Conservation (phyloP, 2,329 filamentous ascomycete genomes). For the Microdochium nivale region DNA sequence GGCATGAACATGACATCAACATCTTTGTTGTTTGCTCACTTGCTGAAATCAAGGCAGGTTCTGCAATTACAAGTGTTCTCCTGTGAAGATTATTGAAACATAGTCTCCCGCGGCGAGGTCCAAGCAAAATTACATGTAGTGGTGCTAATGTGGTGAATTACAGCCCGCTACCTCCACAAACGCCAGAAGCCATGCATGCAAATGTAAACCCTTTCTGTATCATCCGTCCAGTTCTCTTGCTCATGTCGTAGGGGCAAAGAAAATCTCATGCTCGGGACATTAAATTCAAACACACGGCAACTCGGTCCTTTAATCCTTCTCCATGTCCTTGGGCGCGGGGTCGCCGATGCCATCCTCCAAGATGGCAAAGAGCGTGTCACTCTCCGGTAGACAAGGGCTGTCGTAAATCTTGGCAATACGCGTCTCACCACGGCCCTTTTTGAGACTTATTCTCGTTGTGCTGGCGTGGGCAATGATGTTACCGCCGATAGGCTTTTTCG, state of each 20-base stretch:
- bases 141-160: not conserved
- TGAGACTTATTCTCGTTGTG: conserved; percentile 87
- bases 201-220: not conserved
- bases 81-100: no score
- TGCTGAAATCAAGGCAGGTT: no score
- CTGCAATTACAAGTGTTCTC: no score
- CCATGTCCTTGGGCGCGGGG: conserved; percentile 88
- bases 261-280: not conserved
- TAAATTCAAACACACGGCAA: not conserved
- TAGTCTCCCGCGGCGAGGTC: no score
- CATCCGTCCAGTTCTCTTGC: not conserved
- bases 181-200: not conserved
- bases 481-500: conserved; percentile 97
- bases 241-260: not conserved
- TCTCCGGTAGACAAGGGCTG: conserved; percentile 92
- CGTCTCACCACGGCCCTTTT: conserved; percentile 92
- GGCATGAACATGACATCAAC: no score
- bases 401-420: conserved; percentile 99
- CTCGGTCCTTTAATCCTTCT: conserved; percentile 43
- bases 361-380: conserved; percentile 94
- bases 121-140: not conserved
- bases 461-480: conserved; percentile 98
- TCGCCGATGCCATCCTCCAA: conserved; percentile 96
- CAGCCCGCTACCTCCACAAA: not conserved
- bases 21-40: no score